A percentile compares a stretch with the other conserved stretches of the same genome.
Evolutionary conservation across 2,329 filamentous ascomycete species (phyloP).

Genomic region (Cercospora sojina): DNA sequence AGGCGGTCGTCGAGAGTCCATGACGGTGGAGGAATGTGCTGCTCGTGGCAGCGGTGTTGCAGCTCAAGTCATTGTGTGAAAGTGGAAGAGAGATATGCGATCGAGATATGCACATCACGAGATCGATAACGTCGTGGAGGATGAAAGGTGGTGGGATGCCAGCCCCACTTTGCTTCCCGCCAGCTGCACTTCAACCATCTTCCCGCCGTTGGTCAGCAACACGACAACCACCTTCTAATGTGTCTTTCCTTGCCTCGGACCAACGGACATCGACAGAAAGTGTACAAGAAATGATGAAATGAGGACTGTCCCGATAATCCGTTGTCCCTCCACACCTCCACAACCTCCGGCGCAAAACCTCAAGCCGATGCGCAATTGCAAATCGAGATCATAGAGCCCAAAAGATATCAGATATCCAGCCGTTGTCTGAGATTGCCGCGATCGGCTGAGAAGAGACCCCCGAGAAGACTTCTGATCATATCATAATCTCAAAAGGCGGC

Average conservation of each 20-base stretch:
- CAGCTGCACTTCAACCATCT: background rate
- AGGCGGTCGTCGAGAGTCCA: slow-evolving; percentile 68
- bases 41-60: slow-evolving; percentile 12
- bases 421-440: background rate
- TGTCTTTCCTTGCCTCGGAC: background rate
- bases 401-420: background rate
- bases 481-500: background rate
- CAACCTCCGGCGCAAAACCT: slow-evolving; percentile 8
- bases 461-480: background rate
- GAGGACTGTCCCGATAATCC: too few species aligned
- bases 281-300: background rate
- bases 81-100: background rate
- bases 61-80: slow-evolving; percentile 7
- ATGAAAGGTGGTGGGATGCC: slow-evolving; percentile 6
- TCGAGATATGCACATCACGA: slow-evolving; percentile 2
- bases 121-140: background rate
- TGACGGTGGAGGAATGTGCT: slow-evolving; percentile 35
- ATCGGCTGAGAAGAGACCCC: too few species aligned
- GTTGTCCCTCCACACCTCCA: background rate
- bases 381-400: background rate
- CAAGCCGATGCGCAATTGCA: background rate
- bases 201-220: background rate
- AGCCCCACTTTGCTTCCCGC: background rate
- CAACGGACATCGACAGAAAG: background rate
- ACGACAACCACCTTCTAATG: background rate